A percentile compares a stretch with the other conserved stretches of the same genome.
phyloP scores from a whole-genome alignment of 768 basidiomycete species.

The Pleurotus tuber-regium region DNA sequence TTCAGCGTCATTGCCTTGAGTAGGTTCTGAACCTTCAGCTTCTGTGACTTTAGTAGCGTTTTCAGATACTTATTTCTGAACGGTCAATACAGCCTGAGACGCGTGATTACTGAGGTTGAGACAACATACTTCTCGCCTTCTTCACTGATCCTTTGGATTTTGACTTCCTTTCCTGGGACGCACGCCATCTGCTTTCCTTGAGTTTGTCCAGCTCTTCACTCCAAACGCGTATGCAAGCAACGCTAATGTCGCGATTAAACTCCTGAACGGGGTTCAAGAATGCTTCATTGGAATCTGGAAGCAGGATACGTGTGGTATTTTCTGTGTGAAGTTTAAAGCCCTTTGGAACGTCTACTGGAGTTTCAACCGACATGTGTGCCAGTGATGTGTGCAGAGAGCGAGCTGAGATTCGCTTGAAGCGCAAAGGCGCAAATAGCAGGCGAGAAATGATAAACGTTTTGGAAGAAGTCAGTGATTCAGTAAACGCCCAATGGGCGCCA shows the following conservation, averaged over 20 bases:
- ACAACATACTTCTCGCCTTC: conserved; percentile 44
- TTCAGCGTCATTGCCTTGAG: not conserved
- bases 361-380: conserved; percentile 22
- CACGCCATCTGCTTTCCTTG: conserved; percentile 62
- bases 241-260: conserved; percentile 93
- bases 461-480: not conserved
- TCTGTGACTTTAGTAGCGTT: not conserved
- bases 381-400: not conserved
- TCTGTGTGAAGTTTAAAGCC: conserved; percentile 80
- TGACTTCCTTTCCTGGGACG: conserved; percentile 46
- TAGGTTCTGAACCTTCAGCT: too few species aligned
- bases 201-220: conserved; percentile 65
- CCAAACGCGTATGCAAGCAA: conserved; percentile 90
- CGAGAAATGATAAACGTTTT: conserved; percentile 2
- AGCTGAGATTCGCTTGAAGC: not conserved
- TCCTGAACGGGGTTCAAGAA: conserved; percentile 98
- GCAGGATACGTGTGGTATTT: conserved; percentile 77
- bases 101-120: not conserved
- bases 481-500: not conserved
- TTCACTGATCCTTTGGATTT: conserved; percentile 35
- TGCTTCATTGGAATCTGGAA: conserved; percentile 71
- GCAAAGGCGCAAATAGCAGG: not conserved
- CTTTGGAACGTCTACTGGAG: conserved; percentile 50
- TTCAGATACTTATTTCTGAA: conserved; percentile 6
- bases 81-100: not conserved